These are phyloP conservation scores for Yamadazyma olivae DNA, from an alignment of 805 yeast genomes.

Conservation along the genomic window DNA sequence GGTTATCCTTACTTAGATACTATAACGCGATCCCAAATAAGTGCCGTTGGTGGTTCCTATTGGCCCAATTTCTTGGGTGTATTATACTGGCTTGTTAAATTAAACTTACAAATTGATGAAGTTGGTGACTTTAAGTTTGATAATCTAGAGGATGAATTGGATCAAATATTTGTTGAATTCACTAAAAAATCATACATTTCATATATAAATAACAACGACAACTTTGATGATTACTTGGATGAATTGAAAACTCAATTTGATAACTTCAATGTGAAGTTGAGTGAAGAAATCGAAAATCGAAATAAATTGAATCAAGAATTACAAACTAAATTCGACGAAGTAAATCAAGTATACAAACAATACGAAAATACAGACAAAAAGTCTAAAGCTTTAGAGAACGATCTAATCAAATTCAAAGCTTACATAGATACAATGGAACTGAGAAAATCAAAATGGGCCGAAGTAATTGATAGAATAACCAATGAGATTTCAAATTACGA, in stretches of 20 bases:
- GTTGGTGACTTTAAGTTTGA: conserved; percentile 15
- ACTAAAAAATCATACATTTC: conserved; percentile 64
- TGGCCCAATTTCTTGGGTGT: conserved; percentile 85
- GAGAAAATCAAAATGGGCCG: conserved; percentile 65
- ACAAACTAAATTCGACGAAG: conserved; percentile 34
- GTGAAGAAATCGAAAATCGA: conserved; percentile 41
- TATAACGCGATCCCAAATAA: conserved; percentile 78
- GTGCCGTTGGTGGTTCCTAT: conserved; percentile 87
- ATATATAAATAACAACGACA: conserved; percentile 59
- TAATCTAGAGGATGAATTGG: conserved; percentile 40
- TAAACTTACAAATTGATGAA: conserved; percentile 36
- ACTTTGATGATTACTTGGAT: conserved; percentile 36
- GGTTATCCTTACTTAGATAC: conserved; percentile 80
- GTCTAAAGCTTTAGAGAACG: conserved; percentile 63
- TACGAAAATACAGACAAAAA: conserved; percentile 55
- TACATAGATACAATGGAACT: conserved; percentile 65
- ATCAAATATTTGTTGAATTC: conserved; percentile 55
- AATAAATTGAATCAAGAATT: conserved; percentile 39
- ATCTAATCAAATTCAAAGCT: conserved; percentile 65
- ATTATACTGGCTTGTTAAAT: conserved; percentile 75
- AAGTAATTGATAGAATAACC: conserved; percentile 52
- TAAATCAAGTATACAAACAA: conserved; percentile 43
- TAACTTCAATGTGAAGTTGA: conserved; percentile 46
- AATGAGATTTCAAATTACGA: conserved; percentile 49
- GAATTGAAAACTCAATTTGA: conserved; percentile 59